Conservation (phyloP, 1,284 basidiomycete species). For the Takashimella tepidaria region DNA sequence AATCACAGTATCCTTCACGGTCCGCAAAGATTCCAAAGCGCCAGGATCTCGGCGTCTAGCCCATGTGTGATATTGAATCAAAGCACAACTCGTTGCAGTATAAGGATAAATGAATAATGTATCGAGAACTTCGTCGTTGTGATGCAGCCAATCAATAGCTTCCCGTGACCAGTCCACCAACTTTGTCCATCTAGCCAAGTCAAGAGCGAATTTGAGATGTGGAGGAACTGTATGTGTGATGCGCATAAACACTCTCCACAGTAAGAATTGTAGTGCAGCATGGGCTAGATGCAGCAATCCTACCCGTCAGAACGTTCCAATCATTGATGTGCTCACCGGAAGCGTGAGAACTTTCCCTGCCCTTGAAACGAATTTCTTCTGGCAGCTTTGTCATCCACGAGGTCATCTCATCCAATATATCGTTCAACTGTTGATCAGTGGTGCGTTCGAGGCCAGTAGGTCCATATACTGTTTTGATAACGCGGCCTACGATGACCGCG, state of each 20-base stretch:
- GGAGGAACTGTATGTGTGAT: slow-evolving; percentile 80
- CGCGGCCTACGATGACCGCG: slow-evolving; percentile 76
- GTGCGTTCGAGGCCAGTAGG: slow-evolving; percentile 78
- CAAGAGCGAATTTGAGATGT: slow-evolving; percentile 77
- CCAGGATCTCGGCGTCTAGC: slow-evolving; percentile 71
- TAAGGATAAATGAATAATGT: slow-evolving; percentile 81
- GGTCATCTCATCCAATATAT: slow-evolving; percentile 67
- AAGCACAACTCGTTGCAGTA: slow-evolving; percentile 79
- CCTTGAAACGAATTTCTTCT: slow-evolving; percentile 64
- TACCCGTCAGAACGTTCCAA: slow-evolving; percentile 47
- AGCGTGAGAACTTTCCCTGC: slow-evolving; percentile 55
- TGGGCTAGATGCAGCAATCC: slow-evolving; percentile 80
- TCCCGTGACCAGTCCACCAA: slow-evolving; percentile 69
- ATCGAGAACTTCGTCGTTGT: slow-evolving; percentile 74
- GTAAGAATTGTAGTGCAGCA: slow-evolving; percentile 65
- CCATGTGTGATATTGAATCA: slow-evolving; percentile 63
- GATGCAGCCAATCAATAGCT: slow-evolving; percentile 83
- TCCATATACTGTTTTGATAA: slow-evolving; percentile 78
- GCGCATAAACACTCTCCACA: slow-evolving; percentile 92
- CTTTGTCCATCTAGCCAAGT: slow-evolving; percentile 69
- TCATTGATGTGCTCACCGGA: slow-evolving; percentile 39
- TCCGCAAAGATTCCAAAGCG: slow-evolving; percentile 67
- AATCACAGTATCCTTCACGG: slow-evolving; percentile 72
- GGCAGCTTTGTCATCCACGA: slow-evolving; percentile 68
- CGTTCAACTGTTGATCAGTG: slow-evolving; percentile 68